A percentile compares a stretch with the other conserved stretches of the same genome.
These are phyloP conservation scores for Triticum aestivum DNA, from an alignment of 176 grass and related monocot genomes.

Conservation along the genomic window DNA sequence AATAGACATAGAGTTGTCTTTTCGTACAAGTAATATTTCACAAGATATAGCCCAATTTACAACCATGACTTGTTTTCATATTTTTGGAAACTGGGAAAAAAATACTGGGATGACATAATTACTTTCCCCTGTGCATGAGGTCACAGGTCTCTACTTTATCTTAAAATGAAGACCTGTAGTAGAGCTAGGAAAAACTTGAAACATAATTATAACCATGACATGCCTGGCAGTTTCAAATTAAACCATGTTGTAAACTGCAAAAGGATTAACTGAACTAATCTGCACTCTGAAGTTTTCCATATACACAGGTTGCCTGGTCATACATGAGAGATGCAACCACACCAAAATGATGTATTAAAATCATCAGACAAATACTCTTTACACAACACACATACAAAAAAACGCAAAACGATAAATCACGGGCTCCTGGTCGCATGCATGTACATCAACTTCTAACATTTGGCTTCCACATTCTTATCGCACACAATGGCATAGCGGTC, in stretches of 20 bases:
- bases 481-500: neutral
- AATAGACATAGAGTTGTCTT: neutral
- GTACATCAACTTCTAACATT: neutral
- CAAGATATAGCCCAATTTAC: neutral
- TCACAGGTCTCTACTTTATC: neutral
- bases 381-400: neutral
- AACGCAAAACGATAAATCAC: neutral
- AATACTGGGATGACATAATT: neutral
- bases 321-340: conserved; percentile 17
- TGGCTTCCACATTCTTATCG: neutral
- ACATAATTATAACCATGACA: neutral
- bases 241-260: neutral
- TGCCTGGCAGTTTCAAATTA: neutral
- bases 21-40: no score
- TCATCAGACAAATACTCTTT: conserved; percentile 15
- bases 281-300: neutral
- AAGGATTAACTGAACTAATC: neutral
- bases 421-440: neutral
- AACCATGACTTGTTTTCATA: neutral
- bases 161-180: neutral
- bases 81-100: neutral
- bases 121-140: neutral
- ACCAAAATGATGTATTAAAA: conserved; percentile 25
- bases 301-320: conserved; percentile 28
- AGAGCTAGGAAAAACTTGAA: neutral